Conservation (phyloP, 2,329 filamentous ascomycete species). For the Acrocalymma vagum region DNA sequence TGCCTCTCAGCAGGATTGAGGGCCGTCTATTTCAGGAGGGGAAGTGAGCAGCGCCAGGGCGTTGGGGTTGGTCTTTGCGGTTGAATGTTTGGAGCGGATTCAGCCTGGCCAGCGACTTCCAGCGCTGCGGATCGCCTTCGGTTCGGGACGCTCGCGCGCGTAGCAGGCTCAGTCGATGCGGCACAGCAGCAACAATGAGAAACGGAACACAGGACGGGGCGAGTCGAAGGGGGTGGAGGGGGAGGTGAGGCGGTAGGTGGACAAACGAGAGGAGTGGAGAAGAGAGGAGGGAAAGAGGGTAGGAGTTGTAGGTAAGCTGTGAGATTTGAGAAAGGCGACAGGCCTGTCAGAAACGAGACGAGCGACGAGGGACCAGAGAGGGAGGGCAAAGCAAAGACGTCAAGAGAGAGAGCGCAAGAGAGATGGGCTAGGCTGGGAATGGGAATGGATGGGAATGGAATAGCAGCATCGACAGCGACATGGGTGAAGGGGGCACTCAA, state of each 20-base stretch:
- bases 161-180: conserved; percentile 10
- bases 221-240: not conserved
- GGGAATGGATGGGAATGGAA: no score
- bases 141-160: conserved; percentile 16
- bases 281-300: conserved; percentile 12
- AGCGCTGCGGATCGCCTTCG: conserved; percentile 27
- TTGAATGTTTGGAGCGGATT: no score
- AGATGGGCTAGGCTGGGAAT: no score
- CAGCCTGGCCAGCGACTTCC: conserved; percentile 29
- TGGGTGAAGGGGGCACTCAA: no score
- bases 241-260: not conserved
- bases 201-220: conserved; percentile 1
- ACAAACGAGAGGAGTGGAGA: conserved; percentile 1
- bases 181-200: conserved; percentile 11
- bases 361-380: no score
- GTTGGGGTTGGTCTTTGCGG: no score
- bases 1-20: conserved; percentile 1
- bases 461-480: no score
- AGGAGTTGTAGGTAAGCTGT: no score
- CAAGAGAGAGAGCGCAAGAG: no score
- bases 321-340: no score
- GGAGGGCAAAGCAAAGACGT: no score
- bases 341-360: no score
- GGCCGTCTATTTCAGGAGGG: conserved; percentile 4
- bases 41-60: conserved; percentile 14